Evolutionary conservation across 331 rosid genomes (phyloP), one percentile per base, ranked within the genome.

Genomic region (Quercus phellos): DNA sequence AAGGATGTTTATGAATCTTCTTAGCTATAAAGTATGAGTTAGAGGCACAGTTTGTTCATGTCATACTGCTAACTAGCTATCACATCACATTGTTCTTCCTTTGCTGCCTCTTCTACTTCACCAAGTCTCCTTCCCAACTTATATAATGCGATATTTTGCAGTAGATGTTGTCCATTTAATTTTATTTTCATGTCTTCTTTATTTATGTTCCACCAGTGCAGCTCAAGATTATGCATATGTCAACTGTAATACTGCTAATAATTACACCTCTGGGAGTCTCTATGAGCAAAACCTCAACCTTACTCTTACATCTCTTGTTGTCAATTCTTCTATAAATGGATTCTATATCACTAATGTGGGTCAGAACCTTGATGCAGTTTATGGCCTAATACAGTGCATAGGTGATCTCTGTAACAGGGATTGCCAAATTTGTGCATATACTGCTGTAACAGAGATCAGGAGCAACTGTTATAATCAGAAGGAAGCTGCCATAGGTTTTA

Each of bases 371-470:
- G 69, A 85, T 50, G 34, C 13, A 11, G 81, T 74, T 35, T 81
- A 78, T 26, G 83, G 81, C 61, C 79, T 68, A 72, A 51, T 85
- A 11, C 77, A 78, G 55, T 85, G 88, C 83, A 72, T 29, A 4
- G 79, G 83, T 3, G 76, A 72, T 14, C 59, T 75, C n/a, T 75
- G 68, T 2, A 11, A 50, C 43, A 38, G 2, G 10, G 55, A 16
- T 81, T 85, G 84, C 70, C 66, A 78, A 46, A 54, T 71, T 66
- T 75, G 84, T 66, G 81, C 79, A 32, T 66, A 56, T 6, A 75
- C 22, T 5, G 74, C 79, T 2, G 83, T 84, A 51, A 66, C 34
- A 24, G 10, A 35, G 59, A 72, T 78, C 61, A 56, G 81, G 77
- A 17, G 51, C 22, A 30, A 22, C 14, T 66, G 88, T 81, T 38